Conservation (phyloP, 345 rosid species). For the Populus davidiana region DNA sequence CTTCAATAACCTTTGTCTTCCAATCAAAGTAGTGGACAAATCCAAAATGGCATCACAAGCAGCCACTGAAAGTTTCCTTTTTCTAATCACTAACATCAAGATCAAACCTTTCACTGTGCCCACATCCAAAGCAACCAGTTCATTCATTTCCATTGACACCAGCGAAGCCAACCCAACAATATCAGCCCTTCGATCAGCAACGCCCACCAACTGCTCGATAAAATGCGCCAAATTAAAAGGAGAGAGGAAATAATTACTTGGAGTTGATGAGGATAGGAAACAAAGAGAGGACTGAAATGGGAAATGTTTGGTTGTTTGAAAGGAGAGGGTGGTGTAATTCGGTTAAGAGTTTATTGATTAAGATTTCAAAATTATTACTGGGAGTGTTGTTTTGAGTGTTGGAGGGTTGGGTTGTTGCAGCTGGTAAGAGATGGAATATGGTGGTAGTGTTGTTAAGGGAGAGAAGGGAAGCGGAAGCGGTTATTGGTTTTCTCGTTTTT, state of each 20-base stretch:
- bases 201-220: neutral
- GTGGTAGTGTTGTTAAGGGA: neutral
- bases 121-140: conserved; percentile 36
- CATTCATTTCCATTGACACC: conserved; percentile 36
- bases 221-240: neutral
- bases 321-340: conserved; percentile 20
- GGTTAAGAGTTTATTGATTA: conserved; percentile 33
- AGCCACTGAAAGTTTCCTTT: conserved; percentile 26
- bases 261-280: conserved; percentile 44
- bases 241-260: conserved; percentile 20
- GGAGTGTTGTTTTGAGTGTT: neutral
- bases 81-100: conserved; percentile 21
- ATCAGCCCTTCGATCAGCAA: conserved; percentile 25
- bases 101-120: conserved; percentile 37
- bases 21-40: conserved; percentile 44
- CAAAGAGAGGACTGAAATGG: conserved; percentile 34
- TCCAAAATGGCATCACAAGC: conserved; percentile 51
- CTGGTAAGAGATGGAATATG: conserved; percentile 36
- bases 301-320: conserved; percentile 18
- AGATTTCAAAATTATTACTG: neutral
- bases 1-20: conserved; percentile 37
- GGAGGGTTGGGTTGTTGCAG: conserved; percentile 27
- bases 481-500: neutral
- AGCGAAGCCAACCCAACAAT: conserved; percentile 45
- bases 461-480: neutral